Percentiles rank a stretch among this genome's conserved stretches.
Evolutionary conservation across 2,329 filamentous ascomycete species (phyloP).

Genomic region (Colletotrichum sp.): DNA sequence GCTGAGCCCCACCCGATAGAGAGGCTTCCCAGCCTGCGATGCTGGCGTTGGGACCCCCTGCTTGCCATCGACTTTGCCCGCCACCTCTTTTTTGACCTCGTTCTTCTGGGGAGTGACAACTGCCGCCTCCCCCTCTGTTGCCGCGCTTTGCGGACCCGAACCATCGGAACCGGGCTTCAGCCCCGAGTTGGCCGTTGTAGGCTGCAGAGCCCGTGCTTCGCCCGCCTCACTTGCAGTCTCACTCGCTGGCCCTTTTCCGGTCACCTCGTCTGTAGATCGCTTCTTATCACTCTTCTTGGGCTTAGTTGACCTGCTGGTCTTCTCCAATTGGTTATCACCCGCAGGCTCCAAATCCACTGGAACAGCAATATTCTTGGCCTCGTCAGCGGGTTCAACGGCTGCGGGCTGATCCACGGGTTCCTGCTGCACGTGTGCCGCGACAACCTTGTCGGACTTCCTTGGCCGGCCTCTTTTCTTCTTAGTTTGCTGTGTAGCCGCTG

Average conservation of each 20-base stretch:
- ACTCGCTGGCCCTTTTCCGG: neutral
- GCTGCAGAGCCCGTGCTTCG: constrained; percentile 2
- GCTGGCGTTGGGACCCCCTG: constrained; percentile 8
- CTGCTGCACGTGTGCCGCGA: constrained; percentile 8
- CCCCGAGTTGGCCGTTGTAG: neutral
- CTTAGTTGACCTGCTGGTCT: neutral
- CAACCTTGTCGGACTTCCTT: constrained; percentile 37
- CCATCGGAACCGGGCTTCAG: neutral
- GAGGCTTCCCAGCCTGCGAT: constrained; percentile 38
- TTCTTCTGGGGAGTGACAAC: neutral
- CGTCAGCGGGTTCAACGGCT: neutral
- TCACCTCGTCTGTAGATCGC: neutral
- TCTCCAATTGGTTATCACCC: neutral
- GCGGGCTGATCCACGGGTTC: neutral
- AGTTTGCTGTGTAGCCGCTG: neutral
- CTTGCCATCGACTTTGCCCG: constrained; percentile 12
- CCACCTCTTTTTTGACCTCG: constrained; percentile 17
- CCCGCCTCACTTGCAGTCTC: neutral
- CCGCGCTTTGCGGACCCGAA: neutral
- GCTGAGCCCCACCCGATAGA: constrained; percentile 58
- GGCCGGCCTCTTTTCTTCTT: constrained; percentile 41
- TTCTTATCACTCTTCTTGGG: neutral
- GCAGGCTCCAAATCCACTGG: neutral
- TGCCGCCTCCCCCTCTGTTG: neutral
- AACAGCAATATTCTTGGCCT: neutral